Evolutionary conservation across 2,329 filamentous ascomycete genomes (phyloP).

Genomic region (Botrytis squamosa): DNA sequence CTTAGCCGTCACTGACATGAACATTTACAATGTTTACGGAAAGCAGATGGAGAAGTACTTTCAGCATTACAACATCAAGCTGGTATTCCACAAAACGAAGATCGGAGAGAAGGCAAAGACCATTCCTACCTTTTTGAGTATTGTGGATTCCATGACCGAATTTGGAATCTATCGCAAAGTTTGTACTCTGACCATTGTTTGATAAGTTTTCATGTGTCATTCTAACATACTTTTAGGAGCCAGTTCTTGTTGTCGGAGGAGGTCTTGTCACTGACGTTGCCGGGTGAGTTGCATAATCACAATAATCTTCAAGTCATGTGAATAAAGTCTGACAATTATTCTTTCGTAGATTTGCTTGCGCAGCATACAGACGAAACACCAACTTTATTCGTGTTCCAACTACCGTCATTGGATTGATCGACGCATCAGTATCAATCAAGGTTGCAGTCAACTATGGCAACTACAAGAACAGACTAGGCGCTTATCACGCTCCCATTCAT

Average conservation of each 20-base stretch:
- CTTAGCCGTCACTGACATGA: slow-evolving; percentile 68
- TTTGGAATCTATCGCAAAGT: slow-evolving; percentile 68
- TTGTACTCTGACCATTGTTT: slow-evolving; percentile 25
- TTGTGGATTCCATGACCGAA: slow-evolving; percentile 72
- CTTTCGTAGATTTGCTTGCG: slow-evolving; percentile 61
- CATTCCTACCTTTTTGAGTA: slow-evolving; percentile 65
- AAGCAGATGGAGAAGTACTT: slow-evolving; percentile 66
- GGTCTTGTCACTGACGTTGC: slow-evolving; percentile 72
- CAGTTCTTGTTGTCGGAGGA: slow-evolving; percentile 64
- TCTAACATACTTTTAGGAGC: slow-evolving; percentile 47
- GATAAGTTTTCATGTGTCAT: not conserved
- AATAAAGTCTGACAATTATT: slow-evolving; percentile 31
- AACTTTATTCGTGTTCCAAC: slow-evolving; percentile 74
- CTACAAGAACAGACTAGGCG: slow-evolving; percentile 73
- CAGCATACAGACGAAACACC: slow-evolving; percentile 68
- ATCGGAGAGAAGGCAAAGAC: slow-evolving; percentile 76
- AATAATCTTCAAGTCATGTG: slow-evolving; percentile 17
- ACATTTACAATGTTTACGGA: slow-evolving; percentile 69
- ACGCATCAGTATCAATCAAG: slow-evolving; percentile 74
- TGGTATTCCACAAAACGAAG: slow-evolving; percentile 69
- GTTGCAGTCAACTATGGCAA: slow-evolving; percentile 76
- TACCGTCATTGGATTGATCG: slow-evolving; percentile 72
- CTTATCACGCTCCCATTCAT: slow-evolving; percentile 69
- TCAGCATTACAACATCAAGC: slow-evolving; percentile 58
- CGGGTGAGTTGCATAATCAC: slow-evolving; percentile 52